These are phyloP conservation scores for Sanghuangporus baumii DNA, from an alignment of 1,284 basidiomycete genomes.

Conservation along the genomic window DNA sequence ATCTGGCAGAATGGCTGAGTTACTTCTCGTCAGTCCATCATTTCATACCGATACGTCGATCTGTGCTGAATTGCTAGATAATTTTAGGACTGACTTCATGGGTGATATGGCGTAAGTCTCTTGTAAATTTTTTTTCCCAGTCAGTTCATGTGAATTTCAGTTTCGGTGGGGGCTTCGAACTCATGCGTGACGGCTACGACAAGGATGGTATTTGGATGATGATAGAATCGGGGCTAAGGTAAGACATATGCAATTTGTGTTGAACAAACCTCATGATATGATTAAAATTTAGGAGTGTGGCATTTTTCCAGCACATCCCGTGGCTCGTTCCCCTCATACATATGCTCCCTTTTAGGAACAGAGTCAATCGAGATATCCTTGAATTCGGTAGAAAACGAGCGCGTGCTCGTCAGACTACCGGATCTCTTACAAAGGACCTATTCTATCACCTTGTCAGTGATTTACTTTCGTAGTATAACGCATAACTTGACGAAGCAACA, in stretches of 20 bases:
- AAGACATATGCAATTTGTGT: not conserved
- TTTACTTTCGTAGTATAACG: not conserved
- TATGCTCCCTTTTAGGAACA: not conserved
- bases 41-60: not conserved
- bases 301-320: slow-evolving; percentile 11
- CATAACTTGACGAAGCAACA: not conserved
- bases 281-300: not conserved
- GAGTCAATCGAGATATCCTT: not conserved
- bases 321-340: slow-evolving; percentile 5
- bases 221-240: slow-evolving; percentile 2
- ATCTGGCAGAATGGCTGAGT: slow-evolving; percentile 32
- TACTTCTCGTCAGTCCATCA: slow-evolving; percentile 23
- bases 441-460: slow-evolving; percentile 33
- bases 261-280: not conserved
- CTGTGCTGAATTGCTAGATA: slow-evolving; percentile 25
- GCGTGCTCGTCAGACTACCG: slow-evolving; percentile 15
- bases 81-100: slow-evolving; percentile 33
- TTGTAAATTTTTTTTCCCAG: not conserved
- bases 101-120: slow-evolving; percentile 29
- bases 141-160: slow-evolving; percentile 16
- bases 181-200: slow-evolving; percentile 24
- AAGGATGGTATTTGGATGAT: slow-evolving; percentile 5
- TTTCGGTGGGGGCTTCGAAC: slow-evolving; percentile 27
- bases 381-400: not conserved
- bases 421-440: slow-evolving; percentile 30